These are phyloP conservation scores for Geosmithia putterillii DNA, from an alignment of 2,329 filamentous ascomycete species.

Conservation along the genomic window DNA sequence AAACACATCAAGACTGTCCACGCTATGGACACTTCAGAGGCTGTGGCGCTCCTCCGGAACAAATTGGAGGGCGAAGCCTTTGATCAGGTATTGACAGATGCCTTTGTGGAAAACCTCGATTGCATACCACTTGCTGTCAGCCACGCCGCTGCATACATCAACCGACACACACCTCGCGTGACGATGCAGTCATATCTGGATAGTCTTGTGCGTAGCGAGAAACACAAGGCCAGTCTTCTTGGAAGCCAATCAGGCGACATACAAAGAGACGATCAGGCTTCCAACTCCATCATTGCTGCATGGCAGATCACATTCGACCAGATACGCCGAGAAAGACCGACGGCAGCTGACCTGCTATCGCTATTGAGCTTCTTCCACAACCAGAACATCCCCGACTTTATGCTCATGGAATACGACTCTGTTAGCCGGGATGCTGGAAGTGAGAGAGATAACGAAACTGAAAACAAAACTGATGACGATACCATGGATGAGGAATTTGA, in stretches of 20 bases:
- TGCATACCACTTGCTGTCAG: neutral
- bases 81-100: neutral
- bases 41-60: neutral
- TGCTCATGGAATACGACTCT: neutral
- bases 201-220: neutral
- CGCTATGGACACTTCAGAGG: neutral
- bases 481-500: neutral
- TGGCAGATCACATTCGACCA: slow-evolving; percentile 18
- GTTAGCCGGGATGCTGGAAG: too few species aligned
- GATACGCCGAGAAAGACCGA: slow-evolving; percentile 15
- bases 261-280: too few species aligned
- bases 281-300: slow-evolving; percentile 13
- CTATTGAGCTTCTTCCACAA: slow-evolving; percentile 33
- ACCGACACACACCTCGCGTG: neutral
- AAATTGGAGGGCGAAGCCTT: neutral
- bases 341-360: slow-evolving; percentile 27
- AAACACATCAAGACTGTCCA: neutral
- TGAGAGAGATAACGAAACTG: too few species aligned
- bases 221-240: too few species aligned
- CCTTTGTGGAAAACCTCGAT: neutral
- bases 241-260: too few species aligned
- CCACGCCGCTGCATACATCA: neutral
- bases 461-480: too few species aligned
- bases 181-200: neutral
- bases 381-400: slow-evolving; percentile 22